phyloP scores from a whole-genome alignment of 345 rosid genomes.

The Atalantia buxifolia region DNA sequence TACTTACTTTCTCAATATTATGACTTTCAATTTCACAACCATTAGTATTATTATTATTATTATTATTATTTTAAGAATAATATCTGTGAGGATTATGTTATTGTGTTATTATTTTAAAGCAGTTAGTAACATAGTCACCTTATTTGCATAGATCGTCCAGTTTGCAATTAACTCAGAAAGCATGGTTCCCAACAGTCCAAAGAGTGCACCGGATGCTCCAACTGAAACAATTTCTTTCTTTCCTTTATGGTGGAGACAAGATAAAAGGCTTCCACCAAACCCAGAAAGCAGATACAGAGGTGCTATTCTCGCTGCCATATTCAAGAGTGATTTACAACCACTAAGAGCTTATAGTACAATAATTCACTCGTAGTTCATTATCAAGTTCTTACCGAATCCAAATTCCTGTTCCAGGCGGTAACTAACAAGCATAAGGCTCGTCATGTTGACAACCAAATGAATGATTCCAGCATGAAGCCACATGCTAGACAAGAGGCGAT shows the following conservation, averaged over 20 bases:
- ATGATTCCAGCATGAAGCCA: constrained; percentile 92
- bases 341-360: neutral
- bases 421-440: constrained; percentile 74
- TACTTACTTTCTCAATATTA: neutral
- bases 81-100: too few species aligned
- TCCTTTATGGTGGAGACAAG: constrained; percentile 38
- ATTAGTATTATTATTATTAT: too few species aligned
- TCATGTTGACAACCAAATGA: constrained; percentile 73
- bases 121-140: constrained; percentile 38
- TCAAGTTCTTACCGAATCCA: constrained; percentile 66
- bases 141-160: constrained; percentile 84
- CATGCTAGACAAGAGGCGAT: constrained; percentile 78
- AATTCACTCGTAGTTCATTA: neutral
- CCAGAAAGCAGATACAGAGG: constrained; percentile 67
- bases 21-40: neutral
- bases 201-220: constrained; percentile 94
- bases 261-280: constrained; percentile 79
- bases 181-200: constrained; percentile 97
- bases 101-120: neutral
- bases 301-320: constrained; percentile 71
- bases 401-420: constrained; percentile 86
- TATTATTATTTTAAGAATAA: too few species aligned
- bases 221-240: constrained; percentile 51
- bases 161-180: constrained; percentile 88
- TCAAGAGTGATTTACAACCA: neutral